Evolutionary conservation across 2,329 filamentous ascomycete species (phyloP), one percentile per base, ranked within the genome.

Genomic region (Cladophialophora psammophila): DNA sequence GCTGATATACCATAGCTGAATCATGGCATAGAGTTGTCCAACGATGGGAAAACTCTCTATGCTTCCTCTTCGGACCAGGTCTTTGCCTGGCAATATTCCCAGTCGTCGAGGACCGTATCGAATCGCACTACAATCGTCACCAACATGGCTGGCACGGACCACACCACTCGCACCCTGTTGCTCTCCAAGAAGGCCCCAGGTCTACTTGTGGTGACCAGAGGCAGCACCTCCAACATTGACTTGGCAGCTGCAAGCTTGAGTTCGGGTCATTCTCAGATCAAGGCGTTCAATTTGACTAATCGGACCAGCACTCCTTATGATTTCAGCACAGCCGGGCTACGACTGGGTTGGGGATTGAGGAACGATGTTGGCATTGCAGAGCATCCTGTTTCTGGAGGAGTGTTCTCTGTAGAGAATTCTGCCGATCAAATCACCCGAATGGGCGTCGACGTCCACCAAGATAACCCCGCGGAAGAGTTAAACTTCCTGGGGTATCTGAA

Each of bases 391-490:
- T 81, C 77, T 31, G 84, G 84, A 34, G 81, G 79, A 65, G 82
- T 86, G 42, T 86, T 80, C 72, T 79, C 78, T 18, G 88, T 93
- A 7, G 91, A 93, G 77, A 93, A 93, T 77, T 89, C 86, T 1
- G 87, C 87, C 8, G 90, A 92, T 76, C 77, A 90, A 42, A 81
- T 92, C 15, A 78, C 78, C 13, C 83, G 90, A 36, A 77, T 83
- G 56, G 85, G 84, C 9, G 71, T 81, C n/a, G 87, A 90, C 67
- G 84, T 91, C 53, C 87, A 90, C 71, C 76, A 86, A 67, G 82
- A 91, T 72, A 93, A 93, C 73, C 90, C 90, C 0, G 90, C 84
- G 15, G 91, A 93, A 74, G 89, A 93, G 77, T 78, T 93, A 76
- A 92, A 93, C 77, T 91, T 87, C 75, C 86, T 90, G 67, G 90